phyloP scores from a whole-genome alignment of 140 eudicot species.

The Senecio squalidus region DNA sequence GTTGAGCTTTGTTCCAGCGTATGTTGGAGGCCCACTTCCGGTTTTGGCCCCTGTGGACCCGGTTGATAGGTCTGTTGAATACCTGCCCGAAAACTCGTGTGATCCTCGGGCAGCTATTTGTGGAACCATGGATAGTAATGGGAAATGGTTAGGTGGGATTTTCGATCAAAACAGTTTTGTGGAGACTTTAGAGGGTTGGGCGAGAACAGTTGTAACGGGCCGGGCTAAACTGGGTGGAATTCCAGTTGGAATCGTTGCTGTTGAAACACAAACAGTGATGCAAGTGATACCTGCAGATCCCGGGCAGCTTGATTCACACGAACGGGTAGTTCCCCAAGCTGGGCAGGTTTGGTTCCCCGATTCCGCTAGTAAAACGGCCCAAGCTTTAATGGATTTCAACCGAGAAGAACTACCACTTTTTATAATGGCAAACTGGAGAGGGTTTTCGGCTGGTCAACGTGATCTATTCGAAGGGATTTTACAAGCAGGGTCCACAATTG shows the following conservation, averaged over 20 bases:
- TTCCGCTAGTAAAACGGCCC: conserved; percentile 95
- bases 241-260: conserved; percentile 90
- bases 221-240: conserved; percentile 98
- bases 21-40: conserved; percentile 92
- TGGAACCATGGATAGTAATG: conserved; percentile 50
- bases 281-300: conserved; percentile 99
- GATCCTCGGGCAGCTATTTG: conserved; percentile 94
- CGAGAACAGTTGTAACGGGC: conserved; percentile 95
- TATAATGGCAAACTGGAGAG: conserved; percentile 98
- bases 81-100: conserved; percentile 80
- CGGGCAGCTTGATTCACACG: conserved; percentile 98
- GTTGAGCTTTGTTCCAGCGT: conserved; percentile 85
- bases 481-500: conserved; percentile 96
- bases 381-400: conserved; percentile 94
- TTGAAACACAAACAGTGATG: conserved; percentile 96
- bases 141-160: conserved; percentile 86
- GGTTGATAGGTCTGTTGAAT: conserved; percentile 67
- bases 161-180: conserved; percentile 82
- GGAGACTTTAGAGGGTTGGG: conserved; percentile 98
- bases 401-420: conserved; percentile 92
- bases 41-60: conserved; percentile 64
- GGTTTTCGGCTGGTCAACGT: conserved; percentile 96
- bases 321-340: conserved; percentile 96
- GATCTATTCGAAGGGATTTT: conserved; percentile 99
- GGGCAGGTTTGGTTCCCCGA: conserved; percentile 99